Base-by-base conservation (phyloP, 306 rosid genomes). In the Rubus idaeus region DNA sequence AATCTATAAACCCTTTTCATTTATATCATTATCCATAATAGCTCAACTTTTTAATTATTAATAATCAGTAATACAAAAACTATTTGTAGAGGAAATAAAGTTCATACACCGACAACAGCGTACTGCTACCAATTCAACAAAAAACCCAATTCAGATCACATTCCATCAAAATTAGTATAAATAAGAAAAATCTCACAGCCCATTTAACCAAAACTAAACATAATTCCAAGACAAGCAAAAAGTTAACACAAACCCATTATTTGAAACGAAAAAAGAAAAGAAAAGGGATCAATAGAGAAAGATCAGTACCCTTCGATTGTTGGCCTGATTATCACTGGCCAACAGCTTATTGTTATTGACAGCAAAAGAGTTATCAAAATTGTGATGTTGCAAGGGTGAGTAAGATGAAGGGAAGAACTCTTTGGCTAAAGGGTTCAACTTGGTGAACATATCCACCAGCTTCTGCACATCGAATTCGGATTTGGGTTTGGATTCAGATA, bases 391-490 rank as follows among this genome's bases (percentile, higher is more conserved):
- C 77, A 82, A 88, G 53, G 76, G 89, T 77, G 90, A 53, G 75
- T 85, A 84, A 20, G 93, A 84, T 12, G 98, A 89, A 76, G 98
- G 98, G 53, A 94, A 78, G 78, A 94, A 94, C 81, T 94, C 98
- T 78, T 91, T 89, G 13, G 97, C 98, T 80, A 74, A 84, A 56
- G 98, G 98, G 85, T 94, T 94, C 89, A 94, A 61, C 88, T 94
- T 94, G 71, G 89, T 94, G 88, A 94, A 91, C 93, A 94, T 88
- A 65, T 92, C 97, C 84, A 91, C 97, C 62, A 94, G 91, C 76
- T 92, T 89, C 91, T 86, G 90, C 73, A 93, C 94, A 85, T 87
- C 89, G 88, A 93, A 82, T 77, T 91, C 92, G 40, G 96, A 86
- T 65, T 90, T 91, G 53, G 96, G 84, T 62, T 90, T 90, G 42